Evolutionary conservation across 257 asterid species (phyloP).

Genomic region (Striga asiatica): DNA sequence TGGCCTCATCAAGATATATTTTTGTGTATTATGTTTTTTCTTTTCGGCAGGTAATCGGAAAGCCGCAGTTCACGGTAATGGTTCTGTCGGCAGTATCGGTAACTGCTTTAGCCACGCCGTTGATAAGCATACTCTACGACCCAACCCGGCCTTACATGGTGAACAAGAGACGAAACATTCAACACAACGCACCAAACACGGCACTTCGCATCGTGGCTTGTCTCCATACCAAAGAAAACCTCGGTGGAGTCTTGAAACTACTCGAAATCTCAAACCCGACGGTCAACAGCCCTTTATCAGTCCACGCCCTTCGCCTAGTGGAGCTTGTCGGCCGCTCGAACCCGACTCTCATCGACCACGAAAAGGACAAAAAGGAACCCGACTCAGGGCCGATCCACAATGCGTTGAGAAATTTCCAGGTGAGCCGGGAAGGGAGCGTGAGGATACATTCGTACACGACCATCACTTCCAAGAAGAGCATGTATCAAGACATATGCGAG

Average conservation of each 20-base stretch:
- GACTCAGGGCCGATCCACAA: constrained; percentile 25
- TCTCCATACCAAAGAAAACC: constrained; percentile 34
- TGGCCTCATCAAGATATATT: neutral
- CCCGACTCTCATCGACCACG: constrained; percentile 55
- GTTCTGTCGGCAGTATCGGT: constrained; percentile 26
- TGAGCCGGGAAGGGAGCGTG: constrained; percentile 23
- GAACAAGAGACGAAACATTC: constrained; percentile 55
- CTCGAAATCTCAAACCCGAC: constrained; percentile 47
- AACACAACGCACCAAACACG: constrained; percentile 43
- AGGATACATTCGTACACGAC: constrained; percentile 35
- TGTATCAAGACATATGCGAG: constrained; percentile 75
- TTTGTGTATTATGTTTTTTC: neutral
- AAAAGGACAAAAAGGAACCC: constrained; percentile 8
- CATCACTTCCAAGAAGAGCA: constrained; percentile 36
- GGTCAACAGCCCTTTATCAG: constrained; percentile 24
- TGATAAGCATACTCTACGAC: constrained; percentile 50
- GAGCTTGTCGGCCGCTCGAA: constrained; percentile 58
- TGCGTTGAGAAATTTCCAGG: constrained; percentile 35
- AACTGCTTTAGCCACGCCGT: constrained; percentile 43
- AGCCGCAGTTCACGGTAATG: constrained; percentile 40
- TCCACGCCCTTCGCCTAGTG: constrained; percentile 37
- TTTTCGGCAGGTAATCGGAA: constrained; percentile 39
- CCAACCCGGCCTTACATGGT: constrained; percentile 69
- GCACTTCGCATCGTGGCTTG: constrained; percentile 47
- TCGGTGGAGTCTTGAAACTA: constrained; percentile 33